Evolutionary conservation across 2,329 filamentous ascomycete species (phyloP), one percentile per base, ranked within the genome.

Genomic region (Coniochaeta prunicola): DNA sequence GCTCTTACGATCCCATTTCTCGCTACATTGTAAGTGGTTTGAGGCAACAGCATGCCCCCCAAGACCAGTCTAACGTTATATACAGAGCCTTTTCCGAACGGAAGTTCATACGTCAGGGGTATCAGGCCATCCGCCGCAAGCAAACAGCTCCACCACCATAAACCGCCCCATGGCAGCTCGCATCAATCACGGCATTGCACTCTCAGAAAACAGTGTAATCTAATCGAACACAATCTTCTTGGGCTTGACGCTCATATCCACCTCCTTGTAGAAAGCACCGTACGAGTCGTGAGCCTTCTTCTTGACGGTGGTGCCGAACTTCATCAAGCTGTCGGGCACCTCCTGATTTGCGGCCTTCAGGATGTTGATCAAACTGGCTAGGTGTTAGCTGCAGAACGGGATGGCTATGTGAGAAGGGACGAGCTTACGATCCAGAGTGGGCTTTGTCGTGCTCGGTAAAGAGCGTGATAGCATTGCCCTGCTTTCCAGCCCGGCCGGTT

Each of bases 301-400:
- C 85, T 97, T 99, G 57, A 99, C 94, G 0, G 93, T 97, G 24
- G 92, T 96, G 68, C 94, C 94, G 66, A 97, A 99, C 76, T 96
- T 97, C 72, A 97, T 80, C 38, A 99, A 78, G 28, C 91, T 89
- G 48, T 96, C 91, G 2, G 94, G 94, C 0, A 99, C 91, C 13
- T 86, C 82, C 74, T 99, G 94, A 64, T 91, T 91, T 26, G 94
- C 92, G n/a, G 87, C 90, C 75, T 90, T 96, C 62, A 99, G 84
- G 59, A 99, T 92, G 72, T 97, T 97, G 77, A 97, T 89, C 66
- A 99, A 78, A 10, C 89, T 92, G 66, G 10, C 12, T 31, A 17
- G 24, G 17, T 33, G 12, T 55, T 34, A 55, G 53, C 28, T 38
- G 13, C 33, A 19, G 19, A 6, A 17, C 38, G 15, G 17, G 54